Evolutionary conservation across 805 yeast species (phyloP).

Genomic region (Tetrapisispora arboricola): DNA sequence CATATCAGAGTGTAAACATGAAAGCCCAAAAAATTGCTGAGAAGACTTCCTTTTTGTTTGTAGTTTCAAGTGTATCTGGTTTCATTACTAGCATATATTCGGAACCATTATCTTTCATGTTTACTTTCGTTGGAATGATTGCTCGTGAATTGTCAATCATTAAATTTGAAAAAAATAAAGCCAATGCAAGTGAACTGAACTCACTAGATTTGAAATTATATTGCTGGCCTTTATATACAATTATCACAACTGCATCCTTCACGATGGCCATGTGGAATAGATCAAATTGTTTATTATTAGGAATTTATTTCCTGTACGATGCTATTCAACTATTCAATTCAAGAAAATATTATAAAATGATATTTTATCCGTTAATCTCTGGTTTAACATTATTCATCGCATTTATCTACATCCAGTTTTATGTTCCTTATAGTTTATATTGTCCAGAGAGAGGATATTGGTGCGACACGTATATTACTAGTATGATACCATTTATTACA

Average conservation of each 20-base stretch:
- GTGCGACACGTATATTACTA: constrained; percentile 43
- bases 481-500: constrained; percentile 29
- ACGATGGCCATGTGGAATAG: constrained; percentile 54
- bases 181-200: constrained; percentile 3
- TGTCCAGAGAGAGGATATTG: constrained; percentile 73
- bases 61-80: constrained; percentile 71
- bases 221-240: constrained; percentile 15
- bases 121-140: constrained; percentile 47
- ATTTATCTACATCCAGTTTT: constrained; percentile 36
- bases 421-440: constrained; percentile 42
- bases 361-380: constrained; percentile 33
- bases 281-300: constrained; percentile 68
- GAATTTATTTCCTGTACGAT: constrained; percentile 55
- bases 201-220: constrained; percentile 6
- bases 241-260: constrained; percentile 30
- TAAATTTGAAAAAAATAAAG: background rate
- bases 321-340: constrained; percentile 22
- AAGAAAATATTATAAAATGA: constrained; percentile 12
- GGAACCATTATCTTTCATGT: constrained; percentile 58
- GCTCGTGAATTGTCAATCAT: constrained; percentile 34
- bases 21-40: constrained; percentile 20
- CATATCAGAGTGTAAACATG: constrained; percentile 4
- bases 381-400: constrained; percentile 46
- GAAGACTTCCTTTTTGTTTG: constrained; percentile 36
- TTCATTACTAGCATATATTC: constrained; percentile 67